Conservation (phyloP, 2,329 filamentous ascomycete genomes). For the Curvularia spicifera region DNA sequence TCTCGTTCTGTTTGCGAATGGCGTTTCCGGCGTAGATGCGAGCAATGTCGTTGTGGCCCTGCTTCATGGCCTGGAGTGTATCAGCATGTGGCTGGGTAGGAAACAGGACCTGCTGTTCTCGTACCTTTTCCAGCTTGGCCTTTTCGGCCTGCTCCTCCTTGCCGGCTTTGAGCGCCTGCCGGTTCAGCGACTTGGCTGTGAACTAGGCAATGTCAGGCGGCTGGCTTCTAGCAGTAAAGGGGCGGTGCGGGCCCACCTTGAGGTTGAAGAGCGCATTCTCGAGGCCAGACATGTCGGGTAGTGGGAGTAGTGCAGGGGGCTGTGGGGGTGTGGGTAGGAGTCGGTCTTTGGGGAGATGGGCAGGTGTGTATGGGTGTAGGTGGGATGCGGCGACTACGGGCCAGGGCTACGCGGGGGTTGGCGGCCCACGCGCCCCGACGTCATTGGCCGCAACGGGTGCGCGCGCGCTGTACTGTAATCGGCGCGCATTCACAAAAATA, state of each 20-base stretch:
- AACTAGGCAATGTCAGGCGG: slow-evolving; percentile 54
- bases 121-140: slow-evolving; percentile 66
- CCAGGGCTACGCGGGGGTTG: slow-evolving; percentile 34
- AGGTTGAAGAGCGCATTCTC: slow-evolving; percentile 68
- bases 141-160: slow-evolving; percentile 68
- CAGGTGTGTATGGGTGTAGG: slow-evolving; percentile 7
- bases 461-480: background rate
- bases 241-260: slow-evolving; percentile 54
- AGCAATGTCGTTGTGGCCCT: slow-evolving; percentile 65
- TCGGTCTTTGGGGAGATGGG: slow-evolving; percentile 23
- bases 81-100: background rate
- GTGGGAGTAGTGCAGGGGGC: slow-evolving; percentile 11
- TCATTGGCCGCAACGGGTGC: slow-evolving; percentile 14
- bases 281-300: slow-evolving; percentile 61
- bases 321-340: slow-evolving; percentile 16
- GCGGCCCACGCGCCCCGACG: slow-evolving; percentile 33
- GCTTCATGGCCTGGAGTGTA: slow-evolving; percentile 61
- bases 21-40: slow-evolving; percentile 69
- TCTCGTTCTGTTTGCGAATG: slow-evolving; percentile 68
- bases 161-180: slow-evolving; percentile 66
- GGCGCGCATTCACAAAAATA: slow-evolving; percentile 12
- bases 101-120: background rate
- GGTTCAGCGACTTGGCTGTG: slow-evolving; percentile 67
- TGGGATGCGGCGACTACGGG: slow-evolving; percentile 39
- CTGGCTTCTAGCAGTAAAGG: slow-evolving; percentile 1